Base-by-base conservation (phyloP, 1,284 basidiomycete genomes). In the Rhodotorula mucilaginosa region DNA sequence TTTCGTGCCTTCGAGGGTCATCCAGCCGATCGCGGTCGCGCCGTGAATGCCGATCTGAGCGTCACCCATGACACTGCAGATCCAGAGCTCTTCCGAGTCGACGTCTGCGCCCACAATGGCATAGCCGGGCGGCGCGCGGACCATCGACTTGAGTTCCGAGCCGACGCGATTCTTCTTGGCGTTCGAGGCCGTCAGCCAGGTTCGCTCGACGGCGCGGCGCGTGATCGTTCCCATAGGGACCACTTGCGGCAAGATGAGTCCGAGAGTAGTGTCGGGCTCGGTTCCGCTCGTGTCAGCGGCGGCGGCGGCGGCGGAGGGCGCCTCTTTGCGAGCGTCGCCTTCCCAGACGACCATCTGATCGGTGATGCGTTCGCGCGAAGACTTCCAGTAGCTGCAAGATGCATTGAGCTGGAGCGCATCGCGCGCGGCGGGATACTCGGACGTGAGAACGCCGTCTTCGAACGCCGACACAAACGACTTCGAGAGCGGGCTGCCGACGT, bases 1-100 rank as follows among this genome's bases (percentile, higher is more conserved):
- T 82, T 99, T 99, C n/a, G 95, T 97, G 1, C 97, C 97, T 81
- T 99, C 97, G 39, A 99, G 87, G 18, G 96, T 99, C 96, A 99
- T 99, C 97, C 96, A 99, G 0, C 96, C 97, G 59, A 99, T 89
- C 0, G 96, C 94, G 1, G 95, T 97, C 5, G 94, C 93, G 23
- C 97, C 96, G 78, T 99, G 96, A 69, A 97, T 82, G 13, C 96
- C 97, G 80, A 99, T 97, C 82, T 99, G 96, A 0, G 95, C 93
- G 80, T 99, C 97, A 5, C 96, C 96, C 93, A 98, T 97, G 71
- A 94, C 93, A 79, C 92, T 95, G 60, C 95, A 97, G 77, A 99
- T 99, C 97, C 97, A 99, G 34, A 99, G 85, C 82, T 99, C 97
- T 82, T 99, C 95, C 47, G 93, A 97, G 81, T 99, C 96, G 29